Percentiles rank a stretch among this genome's conserved stretches.
Conservation (phyloP, 1,284 basidiomycete species). For the Leccinum proliferum region DNA sequence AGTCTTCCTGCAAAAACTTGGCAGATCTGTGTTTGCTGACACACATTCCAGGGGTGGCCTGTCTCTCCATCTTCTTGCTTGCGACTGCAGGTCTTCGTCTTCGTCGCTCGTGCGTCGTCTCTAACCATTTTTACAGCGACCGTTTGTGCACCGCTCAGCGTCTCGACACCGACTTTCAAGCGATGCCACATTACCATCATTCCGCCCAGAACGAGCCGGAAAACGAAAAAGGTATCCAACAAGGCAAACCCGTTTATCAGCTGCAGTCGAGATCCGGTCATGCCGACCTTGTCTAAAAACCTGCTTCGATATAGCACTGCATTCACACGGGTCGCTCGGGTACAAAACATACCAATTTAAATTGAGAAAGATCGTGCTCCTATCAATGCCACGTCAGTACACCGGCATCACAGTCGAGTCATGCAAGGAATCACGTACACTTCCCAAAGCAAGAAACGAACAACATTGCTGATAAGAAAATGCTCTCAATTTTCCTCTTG, state of each 20-base stretch:
- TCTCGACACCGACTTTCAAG: neutral
- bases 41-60: constrained; percentile 42
- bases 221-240: constrained; percentile 55
- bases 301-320: constrained; percentile 29
- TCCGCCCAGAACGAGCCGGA: constrained; percentile 61
- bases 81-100: constrained; percentile 46
- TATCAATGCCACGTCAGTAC: constrained; percentile 17
- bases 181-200: constrained; percentile 42
- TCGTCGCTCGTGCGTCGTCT: neutral
- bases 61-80: constrained; percentile 52
- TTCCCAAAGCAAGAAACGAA: constrained; percentile 73
- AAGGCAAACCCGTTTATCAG: constrained; percentile 61
- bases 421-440: constrained; percentile 36
- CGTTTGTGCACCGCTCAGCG: constrained; percentile 47
- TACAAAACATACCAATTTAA: constrained; percentile 54
- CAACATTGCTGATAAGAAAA: constrained; percentile 1
- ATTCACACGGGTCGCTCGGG: neutral
- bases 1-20: constrained; percentile 3
- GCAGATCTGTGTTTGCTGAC: neutral
- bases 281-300: constrained; percentile 70
- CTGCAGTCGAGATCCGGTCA: constrained; percentile 61
- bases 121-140: constrained; percentile 41
- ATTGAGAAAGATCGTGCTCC: constrained; percentile 75
- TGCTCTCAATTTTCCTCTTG: too few relatives aligned
- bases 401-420: neutral